Evolutionary conservation across 1,139 yeast species (phyloP).

Genomic region (Sugiyamaella castrensis): DNA sequence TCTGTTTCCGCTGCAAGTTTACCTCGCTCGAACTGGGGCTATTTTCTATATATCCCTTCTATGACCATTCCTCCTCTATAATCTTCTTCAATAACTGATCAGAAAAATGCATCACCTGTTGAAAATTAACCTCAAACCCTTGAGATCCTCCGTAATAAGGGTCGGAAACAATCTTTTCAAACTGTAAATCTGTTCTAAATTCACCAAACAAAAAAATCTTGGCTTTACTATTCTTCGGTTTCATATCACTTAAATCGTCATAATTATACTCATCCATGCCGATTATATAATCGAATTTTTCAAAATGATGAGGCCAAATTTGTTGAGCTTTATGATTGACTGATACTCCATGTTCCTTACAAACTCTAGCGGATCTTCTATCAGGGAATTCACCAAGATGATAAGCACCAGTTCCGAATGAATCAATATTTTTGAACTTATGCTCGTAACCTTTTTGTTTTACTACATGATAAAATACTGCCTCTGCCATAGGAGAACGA

Average conservation of each 20-base stretch:
- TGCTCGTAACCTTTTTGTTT: constrained; percentile 44
- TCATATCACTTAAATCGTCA: constrained; percentile 54
- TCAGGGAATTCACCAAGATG: constrained; percentile 85
- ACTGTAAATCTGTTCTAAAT: constrained; percentile 55
- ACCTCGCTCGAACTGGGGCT: too few species aligned
- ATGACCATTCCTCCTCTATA: constrained; percentile 2
- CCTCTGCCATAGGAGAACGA: constrained; percentile 98
- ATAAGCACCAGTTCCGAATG: constrained; percentile 86
- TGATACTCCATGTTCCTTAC: constrained; percentile 69
- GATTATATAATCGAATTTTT: constrained; percentile 72
- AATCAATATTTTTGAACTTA: constrained; percentile 58
- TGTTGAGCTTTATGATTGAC: constrained; percentile 76
- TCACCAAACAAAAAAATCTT: constrained; percentile 63
- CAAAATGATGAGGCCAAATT: constrained; percentile 55
- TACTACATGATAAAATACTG: constrained; percentile 71
- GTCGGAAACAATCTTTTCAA: constrained; percentile 66
- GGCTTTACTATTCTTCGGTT: constrained; percentile 45
- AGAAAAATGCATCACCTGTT: constrained; percentile 68
- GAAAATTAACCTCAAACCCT: constrained; percentile 77
- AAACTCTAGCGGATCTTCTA: constrained; percentile 63
- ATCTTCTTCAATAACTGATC: constrained; percentile 23
- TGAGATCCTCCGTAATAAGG: constrained; percentile 87
- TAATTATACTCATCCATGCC: constrained; percentile 58
- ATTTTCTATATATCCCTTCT: too few species aligned
- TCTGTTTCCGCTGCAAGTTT: too few species aligned